A percentile compares a stretch with the other conserved stretches of the same genome.
Conservation (phyloP, 306 rosid species). For the Carpinus viminea region DNA sequence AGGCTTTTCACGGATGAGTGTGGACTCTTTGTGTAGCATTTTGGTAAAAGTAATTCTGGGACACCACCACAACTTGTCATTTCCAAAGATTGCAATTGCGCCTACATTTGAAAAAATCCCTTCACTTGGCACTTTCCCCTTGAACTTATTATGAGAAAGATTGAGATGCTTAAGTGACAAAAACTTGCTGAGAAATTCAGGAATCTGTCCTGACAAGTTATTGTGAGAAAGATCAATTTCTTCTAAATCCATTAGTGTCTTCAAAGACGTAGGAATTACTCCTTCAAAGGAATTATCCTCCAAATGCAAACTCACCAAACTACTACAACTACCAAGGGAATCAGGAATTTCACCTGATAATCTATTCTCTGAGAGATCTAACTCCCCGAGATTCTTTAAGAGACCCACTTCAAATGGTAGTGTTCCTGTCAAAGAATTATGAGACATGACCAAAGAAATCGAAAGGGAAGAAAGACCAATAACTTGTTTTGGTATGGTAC, state of each 20-base stretch:
- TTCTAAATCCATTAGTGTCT: constrained; percentile 21
- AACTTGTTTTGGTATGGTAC: constrained; percentile 34
- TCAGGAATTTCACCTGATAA: constrained; percentile 33
- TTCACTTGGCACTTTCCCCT: constrained; percentile 34
- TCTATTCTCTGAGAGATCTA: constrained; percentile 35
- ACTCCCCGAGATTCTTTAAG: not conserved
- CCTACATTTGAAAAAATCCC: constrained; percentile 35
- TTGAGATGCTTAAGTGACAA: constrained; percentile 18
- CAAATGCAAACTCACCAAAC: constrained; percentile 16
- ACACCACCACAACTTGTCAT: constrained; percentile 36
- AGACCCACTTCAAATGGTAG: constrained; percentile 38
- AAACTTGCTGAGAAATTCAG: constrained; percentile 27
- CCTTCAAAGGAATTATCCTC: constrained; percentile 38
- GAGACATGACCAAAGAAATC: constrained; percentile 22
- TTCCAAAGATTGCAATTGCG: constrained; percentile 30
- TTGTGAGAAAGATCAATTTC: constrained; percentile 33
- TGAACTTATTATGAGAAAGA: constrained; percentile 36
- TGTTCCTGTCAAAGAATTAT: constrained; percentile 34
- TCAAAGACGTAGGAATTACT: constrained; percentile 19
- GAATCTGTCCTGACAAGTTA: constrained; percentile 38
- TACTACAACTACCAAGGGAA: constrained; percentile 21
- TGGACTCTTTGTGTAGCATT: constrained; percentile 13
- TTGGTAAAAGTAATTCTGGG: constrained; percentile 30
- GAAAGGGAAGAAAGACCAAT: constrained; percentile 20
- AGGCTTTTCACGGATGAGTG: constrained; percentile 16